Evolutionary conservation across 2,329 filamentous ascomycete genomes (phyloP), one percentile per base, ranked within the genome.

Genomic region (Metarhizium anisopliae): DNA sequence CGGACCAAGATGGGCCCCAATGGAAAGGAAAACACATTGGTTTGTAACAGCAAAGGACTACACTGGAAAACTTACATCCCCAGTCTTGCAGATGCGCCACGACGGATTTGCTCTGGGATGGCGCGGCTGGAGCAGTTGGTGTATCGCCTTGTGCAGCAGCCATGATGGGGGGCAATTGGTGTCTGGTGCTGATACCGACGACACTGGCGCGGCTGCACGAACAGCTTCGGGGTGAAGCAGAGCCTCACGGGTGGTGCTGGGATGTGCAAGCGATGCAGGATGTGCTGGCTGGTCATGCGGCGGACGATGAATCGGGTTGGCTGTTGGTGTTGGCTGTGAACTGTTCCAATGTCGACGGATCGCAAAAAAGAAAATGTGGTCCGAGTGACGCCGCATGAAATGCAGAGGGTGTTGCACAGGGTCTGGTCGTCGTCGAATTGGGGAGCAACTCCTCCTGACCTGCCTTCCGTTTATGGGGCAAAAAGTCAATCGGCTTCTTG

Each of bases 31-130:
- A 36, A 25, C 25, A 25, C 25, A 25, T 25, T 25, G 25, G 25
- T 25, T 25, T 25, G 7, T 6, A 36, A 8, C 35, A 40, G 38
- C 10, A 16, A 11, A 40, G 5, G 38, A 40, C 11, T 2, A 5
- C 5, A 6, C 2, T 13, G 38, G 14, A 11, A 16, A 40, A 76
- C 77, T 65, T 73, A 80, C 78, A 74, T 59, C 77, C 78, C 76
- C 77, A 80, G 55, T 68, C 74, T 38, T 73, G 67, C 2, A 80
- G 61, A 32, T 62, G 63, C 51, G 67, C 68, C 55, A 68, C 58
- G 13, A 71, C 53, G 4, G 71, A 67, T 56, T 66, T 71, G 29
- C 69, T 53, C 7, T 68, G 63, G 36, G 53, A 25, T 30, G 16
- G 14, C 20, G 51, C 11, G 25, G 43, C 45, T 40, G 14, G 63